Base-by-base conservation (phyloP, 805 yeast species). In the Kodamaea leandrae region DNA sequence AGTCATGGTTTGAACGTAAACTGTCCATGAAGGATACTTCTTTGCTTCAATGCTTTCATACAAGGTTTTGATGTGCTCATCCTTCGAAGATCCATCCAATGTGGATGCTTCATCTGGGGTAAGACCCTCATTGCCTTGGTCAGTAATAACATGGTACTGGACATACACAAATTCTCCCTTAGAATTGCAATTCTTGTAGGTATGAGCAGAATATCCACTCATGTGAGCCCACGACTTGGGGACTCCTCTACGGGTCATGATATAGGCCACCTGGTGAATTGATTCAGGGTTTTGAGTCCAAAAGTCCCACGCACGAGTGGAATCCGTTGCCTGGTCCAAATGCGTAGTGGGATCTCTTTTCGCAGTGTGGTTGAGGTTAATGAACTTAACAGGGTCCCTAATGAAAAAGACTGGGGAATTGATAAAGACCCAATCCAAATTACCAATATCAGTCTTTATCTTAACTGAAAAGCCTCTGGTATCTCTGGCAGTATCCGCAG, bases 291-390 rank as follows among this genome's bases (percentile, higher is more conserved):
- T 79, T 51, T 71, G 71, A 23, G 71, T 60, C 45, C 68, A 65
- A 56, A 73, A 79, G 52, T 79, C 83, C 84, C 84, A 79, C 55
- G 70, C 72, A 60, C 64, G 62, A 47, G 74, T 63, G 17, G 80
- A 67, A 50, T 80, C 83, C 16, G 62, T 46, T 24, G 43, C 45
- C 29, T 61, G 66, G 60, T 72, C 73, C 53, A 78, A 60, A 42
- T 54, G 47, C 15, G 85, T 80, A 53, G 76, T 71, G 14, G 95
- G 93, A 66, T 83, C 76, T 68, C 95, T 77, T 79, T 86, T 86
- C 64, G 87, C 95, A 14, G 95, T 83, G 66, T 87, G 95, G 58
- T 86, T 86, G 58, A 86, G 86, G 57, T 82, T 86, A 36, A 95
- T 91, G 71, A 86, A 87, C 70, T 87, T 86, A 44, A 82, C 71